Evolutionary conservation across 352 stramenopile genomes (phyloP).

Genomic region (Thalassiosira pacifica): DNA sequence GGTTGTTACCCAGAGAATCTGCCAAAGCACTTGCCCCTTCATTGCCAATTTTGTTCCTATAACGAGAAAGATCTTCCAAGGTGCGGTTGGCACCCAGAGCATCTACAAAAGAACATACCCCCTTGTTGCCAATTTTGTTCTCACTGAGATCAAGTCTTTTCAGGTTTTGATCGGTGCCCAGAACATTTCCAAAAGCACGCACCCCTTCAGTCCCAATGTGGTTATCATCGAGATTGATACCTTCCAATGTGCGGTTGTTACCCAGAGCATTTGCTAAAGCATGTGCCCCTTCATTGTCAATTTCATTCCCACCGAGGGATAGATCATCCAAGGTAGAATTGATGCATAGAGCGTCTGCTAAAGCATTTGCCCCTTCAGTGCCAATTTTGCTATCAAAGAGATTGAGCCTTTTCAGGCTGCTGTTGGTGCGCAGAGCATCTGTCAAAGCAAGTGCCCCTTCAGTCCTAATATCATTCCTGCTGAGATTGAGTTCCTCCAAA

Average conservation of each 20-base stretch:
- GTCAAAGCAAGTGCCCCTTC: not conserved
- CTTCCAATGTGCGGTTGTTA: not conserved
- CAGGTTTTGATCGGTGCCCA: not conserved
- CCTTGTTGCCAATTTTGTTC: no score
- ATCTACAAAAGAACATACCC: no score
- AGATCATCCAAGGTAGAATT: not conserved
- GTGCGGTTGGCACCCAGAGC: no score
- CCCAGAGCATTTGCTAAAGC: not conserved
- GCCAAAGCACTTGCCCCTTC: not conserved
- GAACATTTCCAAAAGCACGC: not conserved
- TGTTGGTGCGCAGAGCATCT: not conserved
- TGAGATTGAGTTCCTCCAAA: not conserved
- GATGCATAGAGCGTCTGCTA: not conserved
- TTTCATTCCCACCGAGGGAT: not conserved
- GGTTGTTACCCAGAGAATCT: not conserved
- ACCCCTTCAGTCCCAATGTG: no score
- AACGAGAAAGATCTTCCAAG: not conserved
- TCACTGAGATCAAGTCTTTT: not conserved
- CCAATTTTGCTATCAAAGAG: not conserved
- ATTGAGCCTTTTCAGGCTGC: not conserved
- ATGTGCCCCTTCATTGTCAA: not conserved
- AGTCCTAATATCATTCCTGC: not conserved
- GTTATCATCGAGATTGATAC: not conserved
- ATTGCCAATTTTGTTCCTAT: not conserved
- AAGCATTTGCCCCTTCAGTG: not conserved